Conservation (phyloP, 495 filamentous ascomycete genomes). For the Daldinia decipiens region DNA sequence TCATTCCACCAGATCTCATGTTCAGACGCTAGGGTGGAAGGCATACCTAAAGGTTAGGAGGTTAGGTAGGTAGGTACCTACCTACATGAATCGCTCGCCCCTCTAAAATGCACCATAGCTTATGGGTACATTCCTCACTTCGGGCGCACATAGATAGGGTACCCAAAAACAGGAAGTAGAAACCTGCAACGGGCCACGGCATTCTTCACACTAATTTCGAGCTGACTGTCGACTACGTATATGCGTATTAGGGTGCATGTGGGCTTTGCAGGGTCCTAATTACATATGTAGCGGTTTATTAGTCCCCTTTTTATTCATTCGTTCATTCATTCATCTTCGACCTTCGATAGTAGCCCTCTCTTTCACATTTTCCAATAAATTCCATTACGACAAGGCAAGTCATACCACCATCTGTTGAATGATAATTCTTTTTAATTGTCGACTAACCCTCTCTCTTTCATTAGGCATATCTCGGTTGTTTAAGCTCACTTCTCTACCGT, state of each 20-base stretch:
- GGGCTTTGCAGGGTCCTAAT: conserved; percentile 36
- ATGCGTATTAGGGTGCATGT: conserved; percentile 3
- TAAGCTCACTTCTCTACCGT: background rate
- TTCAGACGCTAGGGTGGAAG: background rate
- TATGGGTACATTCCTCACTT: conserved; percentile 1
- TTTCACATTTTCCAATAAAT: conserved; percentile 39
- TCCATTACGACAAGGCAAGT: conserved; percentile 12
- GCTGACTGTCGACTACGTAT: conserved; percentile 25
- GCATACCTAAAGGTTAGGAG: background rate
- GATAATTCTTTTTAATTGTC: background rate
- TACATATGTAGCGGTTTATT: conserved; percentile 24
- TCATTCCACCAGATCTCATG: background rate
- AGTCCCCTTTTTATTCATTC: conserved; percentile 20
- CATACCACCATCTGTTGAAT: conserved; percentile 39
- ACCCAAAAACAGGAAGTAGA: background rate
- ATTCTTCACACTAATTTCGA: conserved; percentile 25
- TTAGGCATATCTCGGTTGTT: conserved; percentile 6
- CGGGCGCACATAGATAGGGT: background rate
- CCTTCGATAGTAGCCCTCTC: conserved; percentile 36
- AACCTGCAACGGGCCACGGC: conserved; percentile 34
- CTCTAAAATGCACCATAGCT: background rate
- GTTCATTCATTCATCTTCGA: conserved; percentile 34
- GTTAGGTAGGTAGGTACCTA: background rate
- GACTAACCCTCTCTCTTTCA: conserved; percentile 24
- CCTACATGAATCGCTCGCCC: background rate